These are phyloP conservation scores for Monilinia fructicola DNA, from an alignment of 2,329 filamentous ascomycete species.

Conservation along the genomic window DNA sequence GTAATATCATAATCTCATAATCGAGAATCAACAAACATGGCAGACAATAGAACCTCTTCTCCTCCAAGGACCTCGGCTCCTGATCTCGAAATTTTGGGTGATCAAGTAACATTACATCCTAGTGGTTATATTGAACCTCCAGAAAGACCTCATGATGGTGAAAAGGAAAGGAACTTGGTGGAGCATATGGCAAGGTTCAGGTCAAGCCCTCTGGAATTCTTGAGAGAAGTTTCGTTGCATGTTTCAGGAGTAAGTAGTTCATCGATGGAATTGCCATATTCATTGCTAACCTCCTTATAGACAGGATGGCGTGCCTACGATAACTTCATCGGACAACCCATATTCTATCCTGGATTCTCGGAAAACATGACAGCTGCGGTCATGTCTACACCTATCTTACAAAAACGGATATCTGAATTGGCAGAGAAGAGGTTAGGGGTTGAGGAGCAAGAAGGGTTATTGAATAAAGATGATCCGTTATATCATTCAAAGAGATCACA, in stretches of 20 bases:
- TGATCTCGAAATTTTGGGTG: constrained; percentile 75
- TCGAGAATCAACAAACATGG: constrained; percentile 38
- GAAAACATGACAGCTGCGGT: constrained; percentile 84
- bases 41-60: constrained; percentile 33
- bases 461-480: constrained; percentile 57
- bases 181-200: constrained; percentile 87
- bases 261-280: neutral
- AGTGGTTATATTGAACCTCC: constrained; percentile 62
- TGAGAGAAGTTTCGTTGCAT: constrained; percentile 90
- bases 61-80: constrained; percentile 56
- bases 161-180: constrained; percentile 69
- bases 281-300: constrained; percentile 13
- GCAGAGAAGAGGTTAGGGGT: constrained; percentile 71
- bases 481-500: constrained; percentile 54
- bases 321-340: constrained; percentile 81
- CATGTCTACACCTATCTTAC: constrained; percentile 72
- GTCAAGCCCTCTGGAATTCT: constrained; percentile 69
- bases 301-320: constrained; percentile 96
- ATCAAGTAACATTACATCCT: constrained; percentile 72
- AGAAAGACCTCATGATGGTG: constrained; percentile 47
- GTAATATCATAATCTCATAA: neutral
- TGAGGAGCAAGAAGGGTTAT: constrained; percentile 73
- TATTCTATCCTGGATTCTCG: constrained; percentile 89
- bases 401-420: constrained; percentile 71
- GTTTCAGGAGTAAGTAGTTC: constrained; percentile 62